These are phyloP conservation scores for Raddia distichophylla DNA, from an alignment of 176 grass and related monocot genomes.

Conservation along the genomic window DNA sequence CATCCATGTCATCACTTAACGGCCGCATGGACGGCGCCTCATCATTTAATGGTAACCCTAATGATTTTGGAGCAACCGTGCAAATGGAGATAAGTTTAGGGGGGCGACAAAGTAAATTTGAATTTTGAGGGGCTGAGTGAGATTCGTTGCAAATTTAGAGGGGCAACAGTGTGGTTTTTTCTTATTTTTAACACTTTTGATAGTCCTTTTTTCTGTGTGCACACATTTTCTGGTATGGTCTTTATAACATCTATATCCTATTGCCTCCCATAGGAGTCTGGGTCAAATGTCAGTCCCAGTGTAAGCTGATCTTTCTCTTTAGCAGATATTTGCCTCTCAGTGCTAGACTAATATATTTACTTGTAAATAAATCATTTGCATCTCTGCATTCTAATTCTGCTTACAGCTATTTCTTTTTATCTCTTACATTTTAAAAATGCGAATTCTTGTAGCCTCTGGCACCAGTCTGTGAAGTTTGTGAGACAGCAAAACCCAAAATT, in stretches of 20 bases:
- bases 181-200: background rate
- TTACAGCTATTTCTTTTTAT: slow-evolving; percentile 23
- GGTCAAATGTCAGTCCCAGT: too few relatives aligned
- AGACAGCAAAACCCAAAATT: slow-evolving; percentile 65
- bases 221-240: background rate
- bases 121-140: too few relatives aligned
- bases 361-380: background rate
- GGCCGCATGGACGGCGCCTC: too few relatives aligned
- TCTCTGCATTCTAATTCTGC: slow-evolving; percentile 6
- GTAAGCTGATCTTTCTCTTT: background rate
- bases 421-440: slow-evolving; percentile 33
- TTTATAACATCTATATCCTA: background rate
- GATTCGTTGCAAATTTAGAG: too few relatives aligned
- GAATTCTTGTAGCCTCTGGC: slow-evolving; percentile 58
- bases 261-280: background rate
- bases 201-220: background rate
- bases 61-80: too few relatives aligned
- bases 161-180: too few relatives aligned
- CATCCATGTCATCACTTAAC: too few relatives aligned
- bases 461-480: slow-evolving; percentile 86
- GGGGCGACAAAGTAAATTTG: too few relatives aligned
- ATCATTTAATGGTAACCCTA: too few relatives aligned
- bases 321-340: background rate
- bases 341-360: background rate
- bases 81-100: too few relatives aligned